Conservation (phyloP, 1,139 yeast species). For the Geotrichum aggregatum region DNA sequence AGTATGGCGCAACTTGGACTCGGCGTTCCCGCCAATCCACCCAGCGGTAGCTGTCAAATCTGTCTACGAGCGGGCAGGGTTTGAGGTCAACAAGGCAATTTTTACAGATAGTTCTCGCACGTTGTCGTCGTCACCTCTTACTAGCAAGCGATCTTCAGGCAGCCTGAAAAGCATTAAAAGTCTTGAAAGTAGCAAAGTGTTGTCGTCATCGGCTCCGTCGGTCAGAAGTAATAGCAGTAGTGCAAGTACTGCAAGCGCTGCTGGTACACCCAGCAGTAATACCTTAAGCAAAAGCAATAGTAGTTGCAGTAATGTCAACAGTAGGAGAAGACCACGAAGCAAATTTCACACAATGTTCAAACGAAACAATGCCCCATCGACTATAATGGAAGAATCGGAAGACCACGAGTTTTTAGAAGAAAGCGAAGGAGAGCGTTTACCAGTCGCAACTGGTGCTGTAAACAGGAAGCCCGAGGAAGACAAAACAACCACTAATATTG, state of each 20-base stretch:
- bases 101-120: no score
- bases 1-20: slow-evolving; percentile 32
- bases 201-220: neutral
- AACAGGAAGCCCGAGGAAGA: no score
- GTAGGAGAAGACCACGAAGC: no score
- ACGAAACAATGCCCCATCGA: neutral
- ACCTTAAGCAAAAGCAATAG: no score
- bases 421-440: neutral
- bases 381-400: neutral
- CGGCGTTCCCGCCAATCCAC: slow-evolving; percentile 40
- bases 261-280: no score
- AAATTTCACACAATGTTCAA: no score
- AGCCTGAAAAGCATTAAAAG: neutral
- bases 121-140: no score
- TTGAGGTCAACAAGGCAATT: slow-evolving; percentile 39
- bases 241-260: no score
- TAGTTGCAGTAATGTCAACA: no score
- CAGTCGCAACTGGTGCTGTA: no score
- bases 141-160: neutral
- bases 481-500: no score
- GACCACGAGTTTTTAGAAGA: neutral
- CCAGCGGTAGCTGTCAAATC: slow-evolving; percentile 34
- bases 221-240: no score
- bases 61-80: slow-evolving; percentile 44
- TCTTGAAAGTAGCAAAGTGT: neutral